Percentiles rank a stretch among this genome's conserved stretches.
Evolutionary conservation across 768 basidiomycete species (phyloP).

Genomic region (Tulasnella sp.): DNA sequence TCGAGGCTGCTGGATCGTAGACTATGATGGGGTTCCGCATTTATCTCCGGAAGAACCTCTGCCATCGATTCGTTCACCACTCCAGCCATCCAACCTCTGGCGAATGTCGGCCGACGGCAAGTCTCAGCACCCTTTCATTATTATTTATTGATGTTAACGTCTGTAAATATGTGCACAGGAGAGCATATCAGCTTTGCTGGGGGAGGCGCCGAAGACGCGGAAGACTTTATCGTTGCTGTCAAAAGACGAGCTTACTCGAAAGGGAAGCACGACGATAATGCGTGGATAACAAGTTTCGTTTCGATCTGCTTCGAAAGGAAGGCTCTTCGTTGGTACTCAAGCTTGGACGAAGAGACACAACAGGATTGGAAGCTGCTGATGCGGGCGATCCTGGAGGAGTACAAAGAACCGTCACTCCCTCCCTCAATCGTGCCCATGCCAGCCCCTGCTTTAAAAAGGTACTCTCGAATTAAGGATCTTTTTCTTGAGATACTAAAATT

Average conservation of each 20-base stretch:
- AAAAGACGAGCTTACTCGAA: neutral
- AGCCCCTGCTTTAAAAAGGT: neutral
- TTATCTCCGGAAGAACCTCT: neutral
- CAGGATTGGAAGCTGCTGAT: neutral
- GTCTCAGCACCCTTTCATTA: neutral
- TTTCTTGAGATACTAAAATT: too few relatives aligned
- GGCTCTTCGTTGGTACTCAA: neutral
- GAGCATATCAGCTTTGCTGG: neutral
- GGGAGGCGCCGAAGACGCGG: neutral
- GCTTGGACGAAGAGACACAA: neutral
- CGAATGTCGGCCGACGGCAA: neutral
- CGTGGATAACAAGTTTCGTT: conserved; percentile 1
- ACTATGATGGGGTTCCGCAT: neutral
- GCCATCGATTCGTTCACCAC: neutral
- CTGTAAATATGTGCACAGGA: too few relatives aligned
- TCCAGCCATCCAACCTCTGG: neutral
- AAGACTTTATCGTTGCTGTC: neutral
- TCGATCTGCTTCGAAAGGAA: neutral
- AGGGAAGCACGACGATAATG: neutral
- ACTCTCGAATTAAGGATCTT: neutral
- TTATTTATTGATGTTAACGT: neutral
- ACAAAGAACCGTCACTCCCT: neutral
- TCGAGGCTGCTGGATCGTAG: too few relatives aligned
- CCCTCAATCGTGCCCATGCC: too few relatives aligned
- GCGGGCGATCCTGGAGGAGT: conserved; percentile 2